Conservation (phyloP, 306 rosid genomes). For the Vachellia pachyceras region DNA sequence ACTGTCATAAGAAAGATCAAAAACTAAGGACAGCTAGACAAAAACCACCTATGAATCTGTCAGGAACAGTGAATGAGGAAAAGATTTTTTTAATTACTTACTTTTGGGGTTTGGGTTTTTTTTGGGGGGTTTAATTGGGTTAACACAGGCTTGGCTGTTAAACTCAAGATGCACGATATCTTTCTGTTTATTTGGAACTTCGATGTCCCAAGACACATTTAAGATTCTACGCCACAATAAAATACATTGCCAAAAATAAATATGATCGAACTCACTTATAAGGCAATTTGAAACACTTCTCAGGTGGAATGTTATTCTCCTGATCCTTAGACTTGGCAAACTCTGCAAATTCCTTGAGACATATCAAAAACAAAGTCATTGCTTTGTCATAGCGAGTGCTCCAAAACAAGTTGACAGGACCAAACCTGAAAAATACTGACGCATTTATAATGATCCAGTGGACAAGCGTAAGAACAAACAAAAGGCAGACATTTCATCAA, state of each 20-base stretch:
- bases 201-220: slow-evolving; percentile 11
- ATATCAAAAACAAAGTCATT: slow-evolving; percentile 84
- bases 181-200: slow-evolving; percentile 4
- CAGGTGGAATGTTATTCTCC: slow-evolving; percentile 93
- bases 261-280: slow-evolving; percentile 74
- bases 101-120: no score
- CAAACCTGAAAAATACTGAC: slow-evolving; percentile 65
- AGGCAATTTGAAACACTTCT: slow-evolving; percentile 88
- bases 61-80: neutral
- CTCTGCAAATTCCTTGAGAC: slow-evolving; percentile 94
- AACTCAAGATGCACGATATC: neutral
- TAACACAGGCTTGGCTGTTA: neutral
- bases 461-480: slow-evolving; percentile 29
- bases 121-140: neutral
- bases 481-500: slow-evolving; percentile 26
- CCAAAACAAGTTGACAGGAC: slow-evolving; percentile 98
- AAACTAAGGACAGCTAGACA: neutral
- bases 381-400: slow-evolving; percentile 97
- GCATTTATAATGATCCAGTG: slow-evolving; percentile 30
- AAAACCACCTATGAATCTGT: neutral
- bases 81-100: neutral
- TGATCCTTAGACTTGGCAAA: slow-evolving; percentile 86
- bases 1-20: neutral
- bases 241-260: slow-evolving; percentile 7
- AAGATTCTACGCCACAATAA: slow-evolving; percentile 7